phyloP scores from a whole-genome alignment of 768 basidiomycete genomes.

The Ephemerocybe angulata region DNA sequence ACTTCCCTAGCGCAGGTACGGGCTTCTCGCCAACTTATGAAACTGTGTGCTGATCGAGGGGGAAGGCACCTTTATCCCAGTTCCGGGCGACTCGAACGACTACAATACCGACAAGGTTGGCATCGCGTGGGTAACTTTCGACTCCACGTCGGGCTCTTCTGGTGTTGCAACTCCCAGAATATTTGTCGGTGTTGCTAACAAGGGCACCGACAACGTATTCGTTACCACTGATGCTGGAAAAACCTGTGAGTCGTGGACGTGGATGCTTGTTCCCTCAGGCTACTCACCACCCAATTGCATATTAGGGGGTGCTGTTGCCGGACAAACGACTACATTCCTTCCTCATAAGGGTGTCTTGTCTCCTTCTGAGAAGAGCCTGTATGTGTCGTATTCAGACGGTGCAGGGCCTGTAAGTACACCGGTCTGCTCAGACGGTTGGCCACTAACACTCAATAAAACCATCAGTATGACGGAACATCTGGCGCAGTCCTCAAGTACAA shows the following conservation, averaged over 20 bases:
- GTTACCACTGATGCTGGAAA: slow-evolving; percentile 53
- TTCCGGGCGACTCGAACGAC: slow-evolving; percentile 47
- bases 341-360: slow-evolving; percentile 68
- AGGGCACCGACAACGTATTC: slow-evolving; percentile 52
- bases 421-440: not conserved
- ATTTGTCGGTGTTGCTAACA: slow-evolving; percentile 63
- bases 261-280: too few relatives aligned
- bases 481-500: slow-evolving; percentile 51
- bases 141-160: slow-evolving; percentile 50
- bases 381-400: slow-evolving; percentile 59
- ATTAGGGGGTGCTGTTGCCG: slow-evolving; percentile 53
- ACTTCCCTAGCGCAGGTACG: slow-evolving; percentile 55
- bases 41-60: not conserved
- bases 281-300: not conserved
- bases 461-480: slow-evolving; percentile 53
- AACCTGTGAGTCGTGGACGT: slow-evolving; percentile 55
- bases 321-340: slow-evolving; percentile 54
- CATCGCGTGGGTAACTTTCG: slow-evolving; percentile 64
- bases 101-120: slow-evolving; percentile 41
- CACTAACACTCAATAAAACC: too few relatives aligned
- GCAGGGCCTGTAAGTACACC: slow-evolving; percentile 56
- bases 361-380: slow-evolving; percentile 51
- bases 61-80: slow-evolving; percentile 49
- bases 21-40: not conserved
- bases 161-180: slow-evolving; percentile 58